A percentile compares a stretch with the other conserved stretches of the same genome.
These are phyloP conservation scores for Metschnikowia bowlesiae DNA, from an alignment of 805 yeast species.

Conservation along the genomic window DNA sequence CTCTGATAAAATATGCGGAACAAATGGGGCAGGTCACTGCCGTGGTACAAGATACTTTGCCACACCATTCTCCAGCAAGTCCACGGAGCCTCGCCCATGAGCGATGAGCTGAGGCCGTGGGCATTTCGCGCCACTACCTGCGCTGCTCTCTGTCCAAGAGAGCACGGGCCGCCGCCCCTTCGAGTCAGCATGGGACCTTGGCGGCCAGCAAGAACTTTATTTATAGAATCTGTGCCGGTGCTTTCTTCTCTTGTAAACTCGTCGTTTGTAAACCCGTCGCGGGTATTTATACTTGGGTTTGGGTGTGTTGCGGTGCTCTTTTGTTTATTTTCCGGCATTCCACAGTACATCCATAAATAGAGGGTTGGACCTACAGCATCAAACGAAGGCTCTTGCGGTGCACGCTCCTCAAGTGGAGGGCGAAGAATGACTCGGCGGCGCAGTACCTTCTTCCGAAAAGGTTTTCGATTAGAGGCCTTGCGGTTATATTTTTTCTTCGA, in stretches of 20 bases:
- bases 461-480: constrained; percentile 6
- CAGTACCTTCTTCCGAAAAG: constrained; percentile 6
- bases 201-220: background rate
- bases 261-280: too few species aligned
- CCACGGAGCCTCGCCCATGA: constrained; percentile 25
- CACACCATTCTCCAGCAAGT: constrained; percentile 31
- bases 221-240: too few species aligned
- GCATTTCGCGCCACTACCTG: constrained; percentile 26
- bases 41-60: constrained; percentile 21
- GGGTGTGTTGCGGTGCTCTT: background rate
- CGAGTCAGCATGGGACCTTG: background rate
- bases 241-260: too few species aligned
- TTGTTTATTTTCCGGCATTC: background rate
- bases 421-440: constrained; percentile 6
- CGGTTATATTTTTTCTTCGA: constrained; percentile 10
- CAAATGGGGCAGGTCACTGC: constrained; percentile 28
- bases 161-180: background rate
- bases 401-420: background rate
- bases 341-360: constrained; percentile 16
- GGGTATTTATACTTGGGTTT: too few species aligned
- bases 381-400: constrained; percentile 9
- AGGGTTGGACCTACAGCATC: constrained; percentile 15
- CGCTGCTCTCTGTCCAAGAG: constrained; percentile 22
- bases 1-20: constrained; percentile 26
- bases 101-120: constrained; percentile 16